These are phyloP conservation scores for Meira miltonrushii DNA, from an alignment of 1,284 basidiomycete species.

Conservation along the genomic window DNA sequence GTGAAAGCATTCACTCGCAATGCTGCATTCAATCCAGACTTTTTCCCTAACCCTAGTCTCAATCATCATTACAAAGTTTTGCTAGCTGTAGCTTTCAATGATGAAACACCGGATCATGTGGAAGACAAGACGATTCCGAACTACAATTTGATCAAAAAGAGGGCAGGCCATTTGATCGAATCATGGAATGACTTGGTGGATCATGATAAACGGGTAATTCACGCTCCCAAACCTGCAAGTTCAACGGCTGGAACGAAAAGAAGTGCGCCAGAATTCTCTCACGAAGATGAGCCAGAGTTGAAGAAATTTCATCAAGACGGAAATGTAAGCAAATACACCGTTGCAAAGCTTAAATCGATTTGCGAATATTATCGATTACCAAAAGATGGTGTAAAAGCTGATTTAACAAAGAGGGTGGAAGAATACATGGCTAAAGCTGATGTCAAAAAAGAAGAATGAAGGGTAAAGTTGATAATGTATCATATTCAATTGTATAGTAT, in stretches of 20 bases:
- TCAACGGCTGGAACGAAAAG: constrained; percentile 22
- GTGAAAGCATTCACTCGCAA: constrained; percentile 75
- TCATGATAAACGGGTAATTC: constrained; percentile 57
- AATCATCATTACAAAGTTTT: constrained; percentile 83
- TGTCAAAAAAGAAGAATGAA: constrained; percentile 1
- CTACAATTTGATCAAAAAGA: constrained; percentile 72
- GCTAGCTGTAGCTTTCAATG: constrained; percentile 83
- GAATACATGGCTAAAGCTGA: constrained; percentile 19
- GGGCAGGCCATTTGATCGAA: constrained; percentile 68
- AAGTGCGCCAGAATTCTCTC: constrained; percentile 20
- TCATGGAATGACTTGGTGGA: constrained; percentile 68
- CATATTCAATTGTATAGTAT: no score
- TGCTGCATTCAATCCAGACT: constrained; percentile 75
- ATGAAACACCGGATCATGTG: constrained; percentile 62
- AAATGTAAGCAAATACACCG: constrained; percentile 24
- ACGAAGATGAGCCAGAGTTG: constrained; percentile 23
- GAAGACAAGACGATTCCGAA: constrained; percentile 77
- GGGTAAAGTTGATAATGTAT: neutral
- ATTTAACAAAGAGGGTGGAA: constrained; percentile 32
- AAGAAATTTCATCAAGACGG: constrained; percentile 18
- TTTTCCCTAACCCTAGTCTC: constrained; percentile 81
- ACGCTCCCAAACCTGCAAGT: neutral
- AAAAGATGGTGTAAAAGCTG: constrained; percentile 41
- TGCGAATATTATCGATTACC: constrained; percentile 35
- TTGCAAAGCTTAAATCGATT: constrained; percentile 32